Evolutionary conservation across 352 stramenopile genomes (phyloP), one percentile per base, ranked within the genome.

Genomic region (Pythium periplocum): DNA sequence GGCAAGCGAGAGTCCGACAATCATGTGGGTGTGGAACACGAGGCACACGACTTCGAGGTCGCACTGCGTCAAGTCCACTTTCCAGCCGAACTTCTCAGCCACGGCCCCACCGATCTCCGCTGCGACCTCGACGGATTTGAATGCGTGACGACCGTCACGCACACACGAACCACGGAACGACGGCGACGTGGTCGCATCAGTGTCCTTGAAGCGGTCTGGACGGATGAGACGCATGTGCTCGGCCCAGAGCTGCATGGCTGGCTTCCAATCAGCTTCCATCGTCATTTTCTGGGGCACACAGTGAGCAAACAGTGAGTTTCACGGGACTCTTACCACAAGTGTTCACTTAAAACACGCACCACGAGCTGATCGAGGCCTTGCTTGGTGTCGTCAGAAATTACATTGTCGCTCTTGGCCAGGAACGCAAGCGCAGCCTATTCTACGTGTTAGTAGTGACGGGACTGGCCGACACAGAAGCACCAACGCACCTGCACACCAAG

Each of bases 81-180:
- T 54, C 79, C 79, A 93, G 4, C 70, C 60, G 11, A 86, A 80
- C 51, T 78, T 75, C 34, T 83, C 70, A 34, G 83, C 47, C 40
- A 88, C 68, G 8, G 57, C 64, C 7, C 69, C 78, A 38, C 79
- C 79, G 7, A 93, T 69, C 55, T 84, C 73, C 11, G 67, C 79
- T 0, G 82, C 78, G 17, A 93, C 62, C 34, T 63, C 66, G 32
- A 86, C 70, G 10, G 79, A 93, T 31, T 83, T 85, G 60, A 83
- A 93, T 26, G 65, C 68, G 56, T 93, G 82, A 9, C 78, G 78
- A 2, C 82, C 82, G 47, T 93, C 82, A 12, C 82, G 79, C 45
- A 93, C 79, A 57, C 82, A 90, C 10, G 82, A 93, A 7, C 75
- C 82, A 30, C 82, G 75, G 53, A 93, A 93, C 26, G 64, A 74